Evolutionary conservation across 1,284 basidiomycete genomes (phyloP), one percentile per base, ranked within the genome.

Genomic region (Phenoliferia sp.): DNA sequence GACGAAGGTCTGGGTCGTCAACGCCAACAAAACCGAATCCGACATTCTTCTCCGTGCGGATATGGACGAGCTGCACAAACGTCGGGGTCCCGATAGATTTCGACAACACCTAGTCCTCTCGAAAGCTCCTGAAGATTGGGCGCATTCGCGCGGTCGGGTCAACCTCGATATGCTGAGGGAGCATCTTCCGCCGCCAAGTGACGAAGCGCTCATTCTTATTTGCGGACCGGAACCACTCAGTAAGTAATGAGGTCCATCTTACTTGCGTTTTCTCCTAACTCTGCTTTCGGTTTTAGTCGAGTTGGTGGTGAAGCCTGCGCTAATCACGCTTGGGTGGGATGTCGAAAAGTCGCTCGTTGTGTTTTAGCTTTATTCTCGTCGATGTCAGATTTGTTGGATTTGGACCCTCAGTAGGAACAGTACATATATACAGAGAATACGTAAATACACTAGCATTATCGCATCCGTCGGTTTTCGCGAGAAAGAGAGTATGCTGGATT

Each of bases 41-140:
- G 84, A 86, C 72, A 87, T 87, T 64, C 80, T 87, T 36, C 84
- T 82, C 68, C 79, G 81, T 31, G 79, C 81, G 32, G 84, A 86
- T 64, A 80, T 88, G 1, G 84, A 87, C 63, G 68, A 68, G 0
- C 73, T 86, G 16, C 76, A 78, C 16, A 68, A 72, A 4, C 62
- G 58, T 10, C 63, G 62, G n/a, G 74, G 80, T 16, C 77, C 81
- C 31, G 70, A 75, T n/a, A 80, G 83, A 4, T 79, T 85, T 70
- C 77, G 76, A 32, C 72, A 86, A 58, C 83, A 83, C 73, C 81
- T 87, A 71, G 82, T 83, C 4, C 79, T 87, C 33, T 74, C 80
- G 71, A 66, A 72, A 0, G 70, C 79, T 10, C 77, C 80, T 1
- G 70, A 74, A 0, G 76, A 68, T 9, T 86, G 85, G 85, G 66